Conservation (phyloP, 129 eudicot genomes). For the Artemisia argyi region DNA sequence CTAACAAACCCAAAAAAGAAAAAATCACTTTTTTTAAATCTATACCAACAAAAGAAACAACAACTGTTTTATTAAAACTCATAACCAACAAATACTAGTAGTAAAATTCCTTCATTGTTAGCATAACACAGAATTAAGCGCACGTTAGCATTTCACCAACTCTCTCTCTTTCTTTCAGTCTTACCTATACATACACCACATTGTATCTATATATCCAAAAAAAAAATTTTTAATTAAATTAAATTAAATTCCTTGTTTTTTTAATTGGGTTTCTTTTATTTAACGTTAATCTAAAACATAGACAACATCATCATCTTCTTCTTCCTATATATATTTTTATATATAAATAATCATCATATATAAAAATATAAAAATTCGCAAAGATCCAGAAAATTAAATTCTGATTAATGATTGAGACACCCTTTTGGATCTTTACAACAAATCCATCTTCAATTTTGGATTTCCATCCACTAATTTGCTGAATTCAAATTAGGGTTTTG, state of each 20-base stretch:
- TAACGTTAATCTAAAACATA: conserved; percentile 15
- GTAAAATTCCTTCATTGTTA: too few species aligned
- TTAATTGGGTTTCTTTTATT: conserved; percentile 12
- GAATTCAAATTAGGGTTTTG: conserved; percentile 13
- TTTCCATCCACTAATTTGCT: neutral
- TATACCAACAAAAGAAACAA: too few species aligned
- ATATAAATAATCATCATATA: too few species aligned
- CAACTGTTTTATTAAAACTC: neutral
- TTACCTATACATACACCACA: conserved; percentile 42
- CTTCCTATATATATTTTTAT: neutral
- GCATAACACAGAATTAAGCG: conserved; percentile 10
- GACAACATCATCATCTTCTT: too few species aligned
- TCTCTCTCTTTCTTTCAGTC: conserved; percentile 23
- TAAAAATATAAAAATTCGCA: too few species aligned
- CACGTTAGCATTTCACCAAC: conserved; percentile 29
- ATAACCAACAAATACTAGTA: too few species aligned
- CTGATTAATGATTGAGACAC: conserved; percentile 14
- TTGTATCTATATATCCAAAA: conserved; percentile 42
- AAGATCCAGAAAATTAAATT: neutral
- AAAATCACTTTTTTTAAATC: too few species aligned
- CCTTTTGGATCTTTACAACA: conserved; percentile 3
- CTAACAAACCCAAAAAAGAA: too few species aligned
- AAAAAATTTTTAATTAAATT: conserved; percentile 13
- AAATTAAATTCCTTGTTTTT: neutral
- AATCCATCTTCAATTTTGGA: neutral